These are phyloP conservation scores for Eudorina sp. DNA, from an alignment of 139 green algal genomes.

Conservation along the genomic window DNA sequence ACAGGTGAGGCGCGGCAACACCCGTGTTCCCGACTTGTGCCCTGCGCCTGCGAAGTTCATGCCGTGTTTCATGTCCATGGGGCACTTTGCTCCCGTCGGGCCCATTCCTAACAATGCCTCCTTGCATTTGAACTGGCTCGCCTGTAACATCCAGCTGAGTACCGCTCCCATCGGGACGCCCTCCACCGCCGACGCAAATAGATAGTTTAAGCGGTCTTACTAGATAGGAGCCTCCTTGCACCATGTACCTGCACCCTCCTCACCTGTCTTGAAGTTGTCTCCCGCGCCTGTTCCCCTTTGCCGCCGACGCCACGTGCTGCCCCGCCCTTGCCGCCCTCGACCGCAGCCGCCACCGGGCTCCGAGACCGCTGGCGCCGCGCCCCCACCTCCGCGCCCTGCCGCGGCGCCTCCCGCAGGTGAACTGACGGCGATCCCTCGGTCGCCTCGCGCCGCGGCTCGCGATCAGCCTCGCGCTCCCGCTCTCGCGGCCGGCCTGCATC, in stretches of 20 bases:
- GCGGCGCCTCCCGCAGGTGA: neutral
- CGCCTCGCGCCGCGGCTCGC: neutral
- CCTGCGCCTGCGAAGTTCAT: too few relatives aligned
- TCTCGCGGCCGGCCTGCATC: slow-evolving; percentile 3
- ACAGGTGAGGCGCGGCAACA: too few relatives aligned
- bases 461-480: slow-evolving; percentile 13
- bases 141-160: too few relatives aligned
- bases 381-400: neutral
- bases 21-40: too few relatives aligned
- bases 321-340: neutral
- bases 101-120: too few relatives aligned
- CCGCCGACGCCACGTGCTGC: too few relatives aligned
- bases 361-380: slow-evolving; percentile 11
- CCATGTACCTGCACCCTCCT: neutral
- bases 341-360: neutral
- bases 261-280: neutral
- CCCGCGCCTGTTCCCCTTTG: neutral
- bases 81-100: too few relatives aligned
- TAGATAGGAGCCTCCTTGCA: neutral
- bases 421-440: slow-evolving; percentile 10
- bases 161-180: too few relatives aligned
- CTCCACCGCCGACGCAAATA: too few relatives aligned
- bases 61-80: too few relatives aligned
- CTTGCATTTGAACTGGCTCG: too few relatives aligned
- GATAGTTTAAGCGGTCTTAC: too few relatives aligned